Base-by-base conservation (phyloP, 1,284 basidiomycete species). In the Fomes fomentarius region DNA sequence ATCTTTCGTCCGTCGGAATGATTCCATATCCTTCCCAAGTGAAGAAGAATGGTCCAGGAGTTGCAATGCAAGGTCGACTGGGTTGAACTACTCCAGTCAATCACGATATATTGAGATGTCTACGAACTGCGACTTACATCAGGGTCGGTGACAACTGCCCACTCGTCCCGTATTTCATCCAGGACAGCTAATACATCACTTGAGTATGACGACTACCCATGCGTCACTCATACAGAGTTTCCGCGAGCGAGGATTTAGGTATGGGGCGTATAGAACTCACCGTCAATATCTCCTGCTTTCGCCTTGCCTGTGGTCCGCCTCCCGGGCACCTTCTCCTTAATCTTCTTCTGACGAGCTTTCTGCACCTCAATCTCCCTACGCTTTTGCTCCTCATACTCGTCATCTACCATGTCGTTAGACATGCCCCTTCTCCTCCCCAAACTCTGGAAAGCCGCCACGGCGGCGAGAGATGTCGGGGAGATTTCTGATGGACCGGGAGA, bases 41-140 rank as follows among this genome's bases (percentile, higher is more conserved):
- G 88, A 83, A 1, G 84, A 81, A 42, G 86, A 80, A 56, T n/a
- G n/a, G n/a, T 94, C 90, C 25, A 98, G 75, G 4, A 98, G 79
- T 63, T 93, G 87, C 22, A 98, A 79, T 6, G 94, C 94, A 37
- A 97, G 80, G 62, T 96, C 91, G 26, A 96, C 93, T 25, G 90
- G 88, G 66, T 96, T 96, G 74, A 97, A 98, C 91, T 94, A 63
- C 26, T 54, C 57, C 47, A 46, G 34, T 65, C 55, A 64, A 58
- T 54, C 34, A 38, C 48, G 25, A 57, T 47, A 34, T 44, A 50
- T 34, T 31, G 39, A 22, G 26, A 54, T 52, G 60, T 42, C 39
- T 40, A 50, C 33, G 41, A 50, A 35, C 12, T 14, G 21, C 28
- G 30, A 66, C 85, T 75, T 70, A 93, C 92, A 69, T 95, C 91